Percentiles rank a stretch among this genome's conserved stretches.
These are phyloP conservation scores for Ceratobasidium sp. DNA, from an alignment of 1,284 basidiomycete genomes.

Conservation along the genomic window DNA sequence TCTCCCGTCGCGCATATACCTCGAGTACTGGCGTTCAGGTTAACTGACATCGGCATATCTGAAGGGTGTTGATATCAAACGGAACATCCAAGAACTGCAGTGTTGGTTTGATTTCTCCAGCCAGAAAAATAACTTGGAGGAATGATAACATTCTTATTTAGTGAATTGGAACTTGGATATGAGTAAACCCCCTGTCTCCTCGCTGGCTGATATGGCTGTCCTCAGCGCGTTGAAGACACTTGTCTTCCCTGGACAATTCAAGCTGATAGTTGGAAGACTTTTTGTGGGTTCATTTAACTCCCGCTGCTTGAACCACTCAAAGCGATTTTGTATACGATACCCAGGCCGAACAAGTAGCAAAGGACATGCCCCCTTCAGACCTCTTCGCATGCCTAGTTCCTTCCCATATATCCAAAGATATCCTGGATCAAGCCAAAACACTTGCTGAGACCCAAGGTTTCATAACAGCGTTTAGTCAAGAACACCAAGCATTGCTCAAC, in stretches of 20 bases:
- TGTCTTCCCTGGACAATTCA: neutral
- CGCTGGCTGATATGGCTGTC: neutral
- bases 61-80: neutral
- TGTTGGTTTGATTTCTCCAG: no score
- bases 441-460: constrained; percentile 10
- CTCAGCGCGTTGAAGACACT: constrained; percentile 10
- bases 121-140: no score
- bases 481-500: neutral
- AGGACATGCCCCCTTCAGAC: neutral
- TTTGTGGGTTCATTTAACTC: neutral
- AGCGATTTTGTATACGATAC: no score
- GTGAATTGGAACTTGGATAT: constrained; percentile 6
- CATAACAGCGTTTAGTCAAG: neutral
- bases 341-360: constrained; percentile 2
- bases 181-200: neutral
- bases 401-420: constrained; percentile 12
- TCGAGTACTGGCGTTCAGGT: neutral
- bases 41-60: neutral
- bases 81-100: constrained; percentile 2
- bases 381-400: constrained; percentile 6
- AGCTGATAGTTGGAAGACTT: neutral
- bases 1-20: neutral
- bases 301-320: neutral
- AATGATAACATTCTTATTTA: neutral
- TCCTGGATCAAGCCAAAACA: neutral